These are phyloP conservation scores for Aureobasidium sp. DNA, from an alignment of 2,329 filamentous ascomycete genomes.

Conservation along the genomic window DNA sequence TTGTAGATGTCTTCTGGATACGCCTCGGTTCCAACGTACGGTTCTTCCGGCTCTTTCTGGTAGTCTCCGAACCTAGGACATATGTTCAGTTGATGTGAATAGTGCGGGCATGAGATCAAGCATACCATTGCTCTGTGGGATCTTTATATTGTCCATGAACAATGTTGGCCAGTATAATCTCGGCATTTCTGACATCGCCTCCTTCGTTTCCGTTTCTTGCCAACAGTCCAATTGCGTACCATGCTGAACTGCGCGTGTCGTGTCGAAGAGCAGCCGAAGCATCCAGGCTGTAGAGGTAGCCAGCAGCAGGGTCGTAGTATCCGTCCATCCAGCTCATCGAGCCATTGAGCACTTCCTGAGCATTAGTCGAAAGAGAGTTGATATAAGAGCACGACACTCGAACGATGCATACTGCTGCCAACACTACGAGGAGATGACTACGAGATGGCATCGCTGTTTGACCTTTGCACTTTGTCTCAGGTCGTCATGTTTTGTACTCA, in stretches of 20 bases:
- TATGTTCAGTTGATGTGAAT: not conserved
- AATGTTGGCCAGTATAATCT: conserved; percentile 47
- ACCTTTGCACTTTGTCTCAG: not conserved
- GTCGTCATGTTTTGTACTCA: not conserved
- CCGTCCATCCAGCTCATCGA: conserved; percentile 50
- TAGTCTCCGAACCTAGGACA: conserved; percentile 41
- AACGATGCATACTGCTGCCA: not conserved
- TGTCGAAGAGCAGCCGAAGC: conserved; percentile 42
- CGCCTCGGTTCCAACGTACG: conserved; percentile 43
- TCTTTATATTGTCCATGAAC: conserved; percentile 47
- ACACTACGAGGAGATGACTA: not conserved
- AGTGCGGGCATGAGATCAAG: conserved; percentile 14
- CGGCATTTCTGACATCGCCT: conserved; percentile 43
- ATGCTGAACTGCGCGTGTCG: conserved; percentile 49
- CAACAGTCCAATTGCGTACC: conserved; percentile 53
- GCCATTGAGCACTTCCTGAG: conserved; percentile 30
- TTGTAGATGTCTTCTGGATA: conserved; percentile 47
- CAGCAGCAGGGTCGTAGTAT: conserved; percentile 45
- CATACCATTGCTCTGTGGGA: conserved; percentile 46
- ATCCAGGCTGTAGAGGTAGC: conserved; percentile 47
- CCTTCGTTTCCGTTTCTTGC: conserved; percentile 48
- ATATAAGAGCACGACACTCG: conserved; percentile 7
- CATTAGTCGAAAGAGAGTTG: conserved; percentile 1
- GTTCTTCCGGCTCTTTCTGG: conserved; percentile 49
- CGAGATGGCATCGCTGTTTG: not conserved